Base-by-base conservation (phyloP, 1,284 basidiomycete species). In the Schizophyllum amplum region DNA sequence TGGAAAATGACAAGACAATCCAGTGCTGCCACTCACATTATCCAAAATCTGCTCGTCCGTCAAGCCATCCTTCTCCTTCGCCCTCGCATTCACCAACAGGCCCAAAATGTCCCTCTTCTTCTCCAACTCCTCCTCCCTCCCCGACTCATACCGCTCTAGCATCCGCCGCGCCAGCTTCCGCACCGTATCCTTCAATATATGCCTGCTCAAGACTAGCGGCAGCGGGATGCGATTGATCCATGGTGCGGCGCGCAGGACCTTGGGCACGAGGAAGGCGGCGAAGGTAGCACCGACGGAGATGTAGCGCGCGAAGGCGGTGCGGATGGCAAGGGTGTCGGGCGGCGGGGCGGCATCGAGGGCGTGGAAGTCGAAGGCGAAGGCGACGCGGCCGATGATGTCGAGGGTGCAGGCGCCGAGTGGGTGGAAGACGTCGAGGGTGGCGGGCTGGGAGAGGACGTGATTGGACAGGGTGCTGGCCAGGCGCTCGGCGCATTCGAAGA, bases 301-400 rank as follows among this genome's bases (percentile, higher is more conserved):
- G 51, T 68, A 66, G n/a, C 62, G 42, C 1, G 62, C 57, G 69
- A 69, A 71, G 21, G 66, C 60, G 4, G 55, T 54, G 42, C 54
- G 51, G 52, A 74, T 72, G 4, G 60, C 62, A n/a, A 63, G 63
- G 0, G 70, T 68, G 27, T 71, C 71, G 21, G 60, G 56, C 33
- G 59, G 56, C 1, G 52, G 47, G 17, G 53, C 54, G 33, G 57
- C 58, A 50, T 62, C 55, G 24, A 66, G 66, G 21, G 58, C 64
- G 52, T 60, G 62, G 56, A 74, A 72, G 51, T 71, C 67, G 58
- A 69, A 67, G 20, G 67, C 70, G 52, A 74, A 72, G 1, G 64
- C 71, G 26, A 70, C 66, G 6, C 63, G 60, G 2, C 68, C 68
- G 26, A 70, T 66, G 21, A 68, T 67, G 51, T 70, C 67, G n/a